Evolutionary conservation across 148 eudicot genomes (phyloP).

Genomic region (Chenopodium berlandieri): DNA sequence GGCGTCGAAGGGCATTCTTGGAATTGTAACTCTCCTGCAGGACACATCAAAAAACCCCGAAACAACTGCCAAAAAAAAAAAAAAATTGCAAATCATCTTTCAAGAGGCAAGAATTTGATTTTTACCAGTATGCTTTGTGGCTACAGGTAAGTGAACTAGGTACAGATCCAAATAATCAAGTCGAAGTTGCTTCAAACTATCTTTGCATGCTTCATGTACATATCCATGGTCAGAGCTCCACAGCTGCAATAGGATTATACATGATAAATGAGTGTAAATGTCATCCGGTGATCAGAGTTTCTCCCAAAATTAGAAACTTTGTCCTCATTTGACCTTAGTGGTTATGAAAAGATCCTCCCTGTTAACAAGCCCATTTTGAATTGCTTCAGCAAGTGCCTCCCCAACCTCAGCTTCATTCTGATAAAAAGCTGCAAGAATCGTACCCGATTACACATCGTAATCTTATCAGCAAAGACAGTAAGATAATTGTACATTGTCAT

Average conservation of each 20-base stretch:
- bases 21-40: too few species aligned
- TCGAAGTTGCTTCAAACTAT: slow-evolving; percentile 77
- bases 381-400: slow-evolving; percentile 86
- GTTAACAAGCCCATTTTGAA: slow-evolving; percentile 73
- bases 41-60: too few species aligned
- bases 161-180: slow-evolving; percentile 85
- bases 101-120: not conserved
- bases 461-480: not conserved
- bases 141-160: slow-evolving; percentile 88
- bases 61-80: too few species aligned
- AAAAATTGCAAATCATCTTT: not conserved
- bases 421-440: slow-evolving; percentile 69
- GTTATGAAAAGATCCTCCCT: slow-evolving; percentile 94
- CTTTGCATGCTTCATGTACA: slow-evolving; percentile 87
- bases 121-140: slow-evolving; percentile 84
- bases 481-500: slow-evolving; percentile 2
- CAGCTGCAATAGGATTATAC: slow-evolving; percentile 43
- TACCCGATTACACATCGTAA: slow-evolving; percentile 9
- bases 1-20: too few species aligned
- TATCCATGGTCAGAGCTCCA: slow-evolving; percentile 99
- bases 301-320: not conserved
- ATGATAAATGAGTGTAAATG: not conserved
- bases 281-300: not conserved
- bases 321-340: slow-evolving; percentile 49
- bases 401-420: slow-evolving; percentile 91